phyloP scores from a whole-genome alignment of 2,329 filamentous ascomycete species.

The Furcasterigmium furcatum region DNA sequence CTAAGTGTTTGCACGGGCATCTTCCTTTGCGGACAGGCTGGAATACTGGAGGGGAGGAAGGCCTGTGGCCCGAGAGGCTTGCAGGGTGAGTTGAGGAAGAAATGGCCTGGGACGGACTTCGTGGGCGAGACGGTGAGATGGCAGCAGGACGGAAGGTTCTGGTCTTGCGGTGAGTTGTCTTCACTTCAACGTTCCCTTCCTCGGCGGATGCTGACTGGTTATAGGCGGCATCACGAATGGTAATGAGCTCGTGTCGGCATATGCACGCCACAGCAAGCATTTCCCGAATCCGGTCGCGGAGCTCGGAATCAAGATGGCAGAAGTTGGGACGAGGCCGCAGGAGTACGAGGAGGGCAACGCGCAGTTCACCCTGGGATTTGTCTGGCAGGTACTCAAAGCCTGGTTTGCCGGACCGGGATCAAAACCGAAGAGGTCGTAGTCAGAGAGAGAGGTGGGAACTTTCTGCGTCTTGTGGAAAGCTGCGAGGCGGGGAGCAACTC shows the following conservation, averaged over 20 bases:
- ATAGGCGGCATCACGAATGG: slow-evolving; percentile 53
- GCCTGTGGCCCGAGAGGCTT: slow-evolving; percentile 44
- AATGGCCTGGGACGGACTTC: slow-evolving; percentile 35
- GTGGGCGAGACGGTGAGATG: slow-evolving; percentile 45
- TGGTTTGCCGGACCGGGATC: slow-evolving; percentile 17
- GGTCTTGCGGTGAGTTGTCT: slow-evolving; percentile 45
- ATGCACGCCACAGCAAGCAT: slow-evolving; percentile 36
- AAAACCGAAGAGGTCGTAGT: slow-evolving; percentile 1
- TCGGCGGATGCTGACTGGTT: not conserved
- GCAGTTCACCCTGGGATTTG: slow-evolving; percentile 24
- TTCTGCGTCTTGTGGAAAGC: too few species aligned
- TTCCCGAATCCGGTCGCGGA: slow-evolving; percentile 42
- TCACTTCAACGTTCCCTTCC: not conserved
- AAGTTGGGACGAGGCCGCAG: slow-evolving; percentile 46
- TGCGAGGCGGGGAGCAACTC: too few species aligned
- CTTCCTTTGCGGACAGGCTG: slow-evolving; percentile 43
- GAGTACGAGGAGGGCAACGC: slow-evolving; percentile 31
- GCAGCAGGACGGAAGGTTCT: slow-evolving; percentile 49
- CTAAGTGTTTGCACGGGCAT: slow-evolving; percentile 50
- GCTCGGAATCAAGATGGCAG: slow-evolving; percentile 36
- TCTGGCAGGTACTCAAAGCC: slow-evolving; percentile 35
- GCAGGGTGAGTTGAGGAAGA: slow-evolving; percentile 32
- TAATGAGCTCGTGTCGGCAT: slow-evolving; percentile 52
- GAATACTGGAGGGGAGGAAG: slow-evolving; percentile 39
- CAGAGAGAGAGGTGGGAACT: too few species aligned